phyloP scores from a whole-genome alignment of 208 protist species.

The Acanthamoeba healyi region DNA sequence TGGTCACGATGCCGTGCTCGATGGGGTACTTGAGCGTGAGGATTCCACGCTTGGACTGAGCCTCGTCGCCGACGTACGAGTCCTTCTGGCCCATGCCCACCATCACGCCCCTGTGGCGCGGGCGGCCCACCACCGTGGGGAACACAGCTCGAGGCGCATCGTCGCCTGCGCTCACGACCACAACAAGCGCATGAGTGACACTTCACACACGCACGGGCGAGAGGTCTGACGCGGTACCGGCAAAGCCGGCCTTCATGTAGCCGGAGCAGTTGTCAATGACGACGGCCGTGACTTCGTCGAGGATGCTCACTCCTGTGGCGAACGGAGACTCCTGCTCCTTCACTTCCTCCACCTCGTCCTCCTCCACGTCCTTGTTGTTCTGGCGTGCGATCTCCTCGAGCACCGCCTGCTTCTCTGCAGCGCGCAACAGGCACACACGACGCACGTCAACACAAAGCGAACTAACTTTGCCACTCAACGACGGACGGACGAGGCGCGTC shows the following conservation, averaged over 20 bases:
- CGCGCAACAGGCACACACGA: neutral
- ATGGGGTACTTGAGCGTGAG: constrained; percentile 73
- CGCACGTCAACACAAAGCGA: neutral
- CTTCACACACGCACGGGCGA: constrained; percentile 85
- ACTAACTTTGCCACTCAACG: neutral
- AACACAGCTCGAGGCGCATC: constrained; percentile 97
- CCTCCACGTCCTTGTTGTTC: neutral
- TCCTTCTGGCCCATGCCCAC: constrained; percentile 97
- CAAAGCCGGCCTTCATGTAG: constrained; percentile 86
- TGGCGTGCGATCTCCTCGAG: constrained; percentile 1
- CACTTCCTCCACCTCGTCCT: neutral
- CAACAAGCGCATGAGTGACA: constrained; percentile 94
- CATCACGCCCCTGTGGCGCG: constrained; percentile 95
- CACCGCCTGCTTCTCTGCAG: neutral
- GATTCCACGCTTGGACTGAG: constrained; percentile 94
- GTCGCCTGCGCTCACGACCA: constrained; percentile 94
- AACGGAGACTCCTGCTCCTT: neutral
- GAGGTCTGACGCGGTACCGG: too few relatives aligned
- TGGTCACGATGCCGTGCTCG: constrained; percentile 76
- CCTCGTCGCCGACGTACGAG: constrained; percentile 93
- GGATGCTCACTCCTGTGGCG: neutral
- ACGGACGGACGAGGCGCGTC: too few relatives aligned
- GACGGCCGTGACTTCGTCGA: constrained; percentile 67
- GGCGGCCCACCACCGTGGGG: constrained; percentile 96
- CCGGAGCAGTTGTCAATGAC: constrained; percentile 85